phyloP scores from a whole-genome alignment of 805 yeast genomes.

The Blastobotrys chiropterorum region DNA sequence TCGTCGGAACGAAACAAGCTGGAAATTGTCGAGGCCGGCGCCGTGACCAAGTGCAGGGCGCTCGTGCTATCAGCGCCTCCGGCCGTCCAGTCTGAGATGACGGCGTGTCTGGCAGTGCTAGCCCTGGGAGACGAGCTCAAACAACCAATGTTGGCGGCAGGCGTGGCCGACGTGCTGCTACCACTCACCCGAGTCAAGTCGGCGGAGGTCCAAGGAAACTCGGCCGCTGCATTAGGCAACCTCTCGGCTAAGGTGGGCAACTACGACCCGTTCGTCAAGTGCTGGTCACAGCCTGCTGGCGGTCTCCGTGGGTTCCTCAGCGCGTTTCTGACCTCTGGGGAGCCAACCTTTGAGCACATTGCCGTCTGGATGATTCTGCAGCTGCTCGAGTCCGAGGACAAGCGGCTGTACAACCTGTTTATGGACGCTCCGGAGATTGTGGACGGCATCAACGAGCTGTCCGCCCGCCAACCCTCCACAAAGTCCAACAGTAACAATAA shows the following conservation, averaged over 20 bases:
- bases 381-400: constrained; percentile 79
- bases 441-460: constrained; percentile 29
- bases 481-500: constrained; percentile 19
- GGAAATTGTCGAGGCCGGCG: constrained; percentile 90
- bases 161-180: constrained; percentile 78
- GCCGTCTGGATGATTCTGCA: constrained; percentile 96
- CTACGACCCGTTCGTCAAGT: constrained; percentile 67
- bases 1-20: constrained; percentile 87
- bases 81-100: constrained; percentile 89
- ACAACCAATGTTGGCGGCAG: constrained; percentile 72
- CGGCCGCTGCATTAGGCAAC: constrained; percentile 97
- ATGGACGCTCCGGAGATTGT: constrained; percentile 29
- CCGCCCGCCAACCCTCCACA: constrained; percentile 22
- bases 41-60: constrained; percentile 86
- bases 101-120: constrained; percentile 94
- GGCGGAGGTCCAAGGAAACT: constrained; percentile 95
- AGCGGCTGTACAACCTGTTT: constrained; percentile 39
- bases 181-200: constrained; percentile 85
- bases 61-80: constrained; percentile 82
- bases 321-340: constrained; percentile 73
- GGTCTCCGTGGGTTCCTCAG: constrained; percentile 82
- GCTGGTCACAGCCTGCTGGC: constrained; percentile 74
- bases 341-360: constrained; percentile 94
- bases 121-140: constrained; percentile 95
- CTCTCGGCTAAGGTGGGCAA: constrained; percentile 85